Percentiles rank a stretch among this genome's conserved stretches.
phyloP scores from a whole-genome alignment of 2,329 filamentous ascomycete genomes.

The Ambrosiella cleistominuta region DNA sequence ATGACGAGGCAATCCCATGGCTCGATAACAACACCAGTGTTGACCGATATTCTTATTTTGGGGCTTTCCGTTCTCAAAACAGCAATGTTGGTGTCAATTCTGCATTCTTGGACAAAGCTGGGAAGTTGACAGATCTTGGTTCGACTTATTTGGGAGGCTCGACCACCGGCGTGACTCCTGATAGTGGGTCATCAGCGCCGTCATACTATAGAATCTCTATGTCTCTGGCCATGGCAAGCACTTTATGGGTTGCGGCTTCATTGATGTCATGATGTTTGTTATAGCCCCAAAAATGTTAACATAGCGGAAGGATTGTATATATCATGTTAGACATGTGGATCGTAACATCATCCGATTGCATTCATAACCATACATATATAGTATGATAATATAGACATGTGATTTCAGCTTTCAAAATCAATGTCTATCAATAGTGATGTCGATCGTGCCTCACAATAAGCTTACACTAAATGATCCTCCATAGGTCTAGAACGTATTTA shows the following conservation, averaged over 20 bases:
- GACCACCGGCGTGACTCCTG: conserved; percentile 25
- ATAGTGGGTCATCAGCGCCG: neutral
- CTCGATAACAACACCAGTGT: conserved; percentile 42
- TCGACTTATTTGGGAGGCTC: conserved; percentile 53
- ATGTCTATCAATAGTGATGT: too few relatives aligned
- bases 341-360: too few relatives aligned
- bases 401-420: too few relatives aligned
- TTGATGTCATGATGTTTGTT: neutral
- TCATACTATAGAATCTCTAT: neutral
- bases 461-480: too few relatives aligned
- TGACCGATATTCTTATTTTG: conserved; percentile 57
- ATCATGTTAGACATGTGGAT: too few relatives aligned
- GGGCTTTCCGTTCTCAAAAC: conserved; percentile 49
- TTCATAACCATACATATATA: too few relatives aligned
- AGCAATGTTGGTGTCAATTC: conserved; percentile 61
- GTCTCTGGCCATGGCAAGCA: neutral
- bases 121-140: conserved; percentile 57
- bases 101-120: conserved; percentile 50
- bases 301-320: too few relatives aligned
- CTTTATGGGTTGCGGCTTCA: neutral
- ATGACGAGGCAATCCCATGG: conserved; percentile 46
- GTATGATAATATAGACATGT: too few relatives aligned
- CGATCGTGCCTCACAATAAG: too few relatives aligned
- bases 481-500: too few relatives aligned
- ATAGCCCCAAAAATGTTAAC: too few relatives aligned